Evolutionary conservation across 768 basidiomycete genomes (phyloP), one percentile per base, ranked within the genome.

Genomic region (Neoboletus brunneissimus): DNA sequence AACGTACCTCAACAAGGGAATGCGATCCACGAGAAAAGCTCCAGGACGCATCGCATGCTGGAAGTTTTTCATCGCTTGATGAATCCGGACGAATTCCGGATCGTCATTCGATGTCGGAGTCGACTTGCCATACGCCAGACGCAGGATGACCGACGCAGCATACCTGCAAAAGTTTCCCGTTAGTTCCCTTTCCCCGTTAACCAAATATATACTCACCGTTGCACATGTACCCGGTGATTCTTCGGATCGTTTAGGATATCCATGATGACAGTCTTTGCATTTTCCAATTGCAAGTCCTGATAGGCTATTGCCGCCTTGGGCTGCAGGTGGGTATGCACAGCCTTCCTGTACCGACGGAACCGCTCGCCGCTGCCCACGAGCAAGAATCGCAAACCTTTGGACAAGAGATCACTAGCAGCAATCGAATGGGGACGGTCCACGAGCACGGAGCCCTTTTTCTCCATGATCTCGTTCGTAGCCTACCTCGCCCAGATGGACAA

Each of bases 401-500:
- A 80, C 0, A 84, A 67, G 0, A 80, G 75, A 44, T 84, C 82
- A 0, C 80, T 79, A 0, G 79, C 82, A 1, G 83, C 74, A 34
- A 86, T 78, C 38, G 70, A 76, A 2, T 64, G 64, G 9, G 84
- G 84, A 46, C 84, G 69, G 60, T 85, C 83, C 0, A 72, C 77
- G 13, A 80, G 69, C 0, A 71, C 63, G 0, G 75, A 76, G 0
- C 83, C 83, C 55, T 81, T 79, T 53, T 81, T 80, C 65, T 85
- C 83, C 82, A 85, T 80, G 43, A 85, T 79, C 11, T 85, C 81
- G 0, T 78, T 72, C 0, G 81, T 79, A 6, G 81, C 82, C 66
- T 84, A 71, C 45, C 75, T 31, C 16, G n/a, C 25, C 31, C 47
- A 16, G 16, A 55, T 15, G 8, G 13, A 54, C 22, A 22, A 40